phyloP scores from a whole-genome alignment of 148 eudicot species.

The Tetragonia tetragonoides region DNA sequence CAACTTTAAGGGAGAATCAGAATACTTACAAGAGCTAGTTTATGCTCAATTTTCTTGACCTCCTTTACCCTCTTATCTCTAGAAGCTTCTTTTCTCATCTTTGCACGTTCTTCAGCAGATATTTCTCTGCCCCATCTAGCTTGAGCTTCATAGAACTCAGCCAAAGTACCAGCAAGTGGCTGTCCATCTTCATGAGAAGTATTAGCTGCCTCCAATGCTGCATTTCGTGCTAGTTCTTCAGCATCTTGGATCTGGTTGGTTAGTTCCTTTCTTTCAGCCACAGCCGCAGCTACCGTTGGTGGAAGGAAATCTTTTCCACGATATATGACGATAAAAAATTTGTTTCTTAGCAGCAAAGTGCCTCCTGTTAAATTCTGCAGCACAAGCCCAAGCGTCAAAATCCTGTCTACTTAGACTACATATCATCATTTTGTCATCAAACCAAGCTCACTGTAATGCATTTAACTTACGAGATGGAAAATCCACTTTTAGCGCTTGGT shows the following conservation, averaged over 20 bases:
- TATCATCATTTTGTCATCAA: neutral
- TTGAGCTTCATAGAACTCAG: constrained; percentile 98
- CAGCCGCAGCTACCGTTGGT: constrained; percentile 72
- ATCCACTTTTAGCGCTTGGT: neutral
- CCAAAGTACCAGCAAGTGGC: constrained; percentile 78
- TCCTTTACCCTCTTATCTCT: constrained; percentile 50
- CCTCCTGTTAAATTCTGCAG: constrained; percentile 91
- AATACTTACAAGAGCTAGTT: constrained; percentile 64
- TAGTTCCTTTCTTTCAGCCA: constrained; percentile 83
- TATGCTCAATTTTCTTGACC: constrained; percentile 77
- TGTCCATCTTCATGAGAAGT: constrained; percentile 38
- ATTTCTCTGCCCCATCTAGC: constrained; percentile 82
- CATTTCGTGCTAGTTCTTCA: constrained; percentile 70
- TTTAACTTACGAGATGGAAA: neutral
- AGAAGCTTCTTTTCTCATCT: constrained; percentile 76
- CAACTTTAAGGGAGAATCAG: constrained; percentile 11
- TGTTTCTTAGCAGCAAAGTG: constrained; percentile 81
- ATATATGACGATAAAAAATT: constrained; percentile 79
- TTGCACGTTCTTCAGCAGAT: constrained; percentile 64
- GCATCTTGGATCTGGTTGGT: constrained; percentile 81
- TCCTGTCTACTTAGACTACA: neutral
- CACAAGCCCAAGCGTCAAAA: constrained; percentile 22
- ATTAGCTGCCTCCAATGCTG: constrained; percentile 34
- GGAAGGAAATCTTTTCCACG: constrained; percentile 97
- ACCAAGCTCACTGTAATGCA: neutral